Percentiles rank a stretch among this genome's conserved stretches.
Conservation (phyloP, 2,329 filamentous ascomycete species). For the Xylaria multiplex region DNA sequence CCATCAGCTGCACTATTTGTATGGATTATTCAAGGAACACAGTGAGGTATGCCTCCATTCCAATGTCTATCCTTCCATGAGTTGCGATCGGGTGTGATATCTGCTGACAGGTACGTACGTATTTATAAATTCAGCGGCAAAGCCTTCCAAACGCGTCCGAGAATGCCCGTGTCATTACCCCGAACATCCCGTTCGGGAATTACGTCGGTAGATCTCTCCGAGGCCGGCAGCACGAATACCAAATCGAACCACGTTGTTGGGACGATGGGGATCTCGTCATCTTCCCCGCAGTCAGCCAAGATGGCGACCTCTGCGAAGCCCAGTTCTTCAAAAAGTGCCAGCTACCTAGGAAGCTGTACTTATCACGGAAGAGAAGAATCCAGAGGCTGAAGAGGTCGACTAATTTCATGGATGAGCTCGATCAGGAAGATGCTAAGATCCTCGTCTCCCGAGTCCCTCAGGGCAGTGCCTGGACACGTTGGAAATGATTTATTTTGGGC, state of each 20-base stretch:
- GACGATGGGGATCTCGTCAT: slow-evolving; percentile 22
- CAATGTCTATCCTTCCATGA: no score
- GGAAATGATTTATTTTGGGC: no score
- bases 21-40: no score
- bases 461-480: no score
- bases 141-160: no score
- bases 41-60: no score
- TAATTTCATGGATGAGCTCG: slow-evolving; percentile 20
- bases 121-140: no score
- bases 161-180: no score
- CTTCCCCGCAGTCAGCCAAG: slow-evolving; percentile 13
- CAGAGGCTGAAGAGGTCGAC: slow-evolving; percentile 16
- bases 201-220: neutral
- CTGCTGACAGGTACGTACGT: no score
- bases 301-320: slow-evolving; percentile 17
- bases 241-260: neutral
- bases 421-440: slow-evolving; percentile 12
- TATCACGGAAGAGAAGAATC: slow-evolving; percentile 22
- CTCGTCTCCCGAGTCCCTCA: slow-evolving; percentile 14
- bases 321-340: slow-evolving; percentile 22
- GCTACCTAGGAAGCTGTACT: slow-evolving; percentile 19
- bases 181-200: neutral
- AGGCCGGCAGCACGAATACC: neutral
- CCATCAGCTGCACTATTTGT: no score
- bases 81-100: no score